A percentile compares a stretch with the other conserved stretches of the same genome.
phyloP scores from a whole-genome alignment of 768 basidiomycete genomes.

The Russula sp. region DNA sequence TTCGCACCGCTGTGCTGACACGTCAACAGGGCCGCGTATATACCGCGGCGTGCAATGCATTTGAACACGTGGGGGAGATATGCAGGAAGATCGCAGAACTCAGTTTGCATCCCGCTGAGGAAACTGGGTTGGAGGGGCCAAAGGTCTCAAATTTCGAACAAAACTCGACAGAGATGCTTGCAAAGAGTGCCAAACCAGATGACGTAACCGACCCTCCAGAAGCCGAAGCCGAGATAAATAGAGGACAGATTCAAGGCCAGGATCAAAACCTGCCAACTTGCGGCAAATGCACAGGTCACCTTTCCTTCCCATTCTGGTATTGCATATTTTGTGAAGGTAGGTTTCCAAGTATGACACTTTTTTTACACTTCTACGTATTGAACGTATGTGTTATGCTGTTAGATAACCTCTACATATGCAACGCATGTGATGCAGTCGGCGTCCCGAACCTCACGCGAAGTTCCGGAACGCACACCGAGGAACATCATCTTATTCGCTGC shows the following conservation, averaged over 20 bases:
- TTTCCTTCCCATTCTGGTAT: conserved; percentile 37
- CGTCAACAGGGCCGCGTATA: not conserved
- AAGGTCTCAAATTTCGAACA: not conserved
- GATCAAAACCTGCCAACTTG: conserved; percentile 18
- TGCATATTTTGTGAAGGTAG: conserved; percentile 34
- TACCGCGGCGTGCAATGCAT: conserved; percentile 1
- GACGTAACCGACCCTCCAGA: not conserved
- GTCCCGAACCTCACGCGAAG: conserved; percentile 3
- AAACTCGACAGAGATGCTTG: no score
- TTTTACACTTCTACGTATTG: not conserved
- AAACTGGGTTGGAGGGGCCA: not conserved
- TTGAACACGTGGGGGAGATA: not conserved
- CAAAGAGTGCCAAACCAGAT: not conserved
- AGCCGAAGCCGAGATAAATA: no score
- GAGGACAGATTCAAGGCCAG: not conserved
- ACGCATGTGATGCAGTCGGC: not conserved
- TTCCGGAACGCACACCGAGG: conserved; percentile 7
- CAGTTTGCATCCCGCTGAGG: not conserved
- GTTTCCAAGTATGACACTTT: not conserved
- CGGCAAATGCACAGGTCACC: conserved; percentile 28
- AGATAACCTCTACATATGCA: conserved; percentile 22
- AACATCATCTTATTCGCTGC: conserved; percentile 21
- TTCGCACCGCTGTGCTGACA: conserved; percentile 29
- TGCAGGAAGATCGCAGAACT: conserved; percentile 4
- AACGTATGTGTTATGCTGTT: not conserved